Base-by-base conservation (phyloP, 306 rosid species). In the Casuarina cunninghamiana region DNA sequence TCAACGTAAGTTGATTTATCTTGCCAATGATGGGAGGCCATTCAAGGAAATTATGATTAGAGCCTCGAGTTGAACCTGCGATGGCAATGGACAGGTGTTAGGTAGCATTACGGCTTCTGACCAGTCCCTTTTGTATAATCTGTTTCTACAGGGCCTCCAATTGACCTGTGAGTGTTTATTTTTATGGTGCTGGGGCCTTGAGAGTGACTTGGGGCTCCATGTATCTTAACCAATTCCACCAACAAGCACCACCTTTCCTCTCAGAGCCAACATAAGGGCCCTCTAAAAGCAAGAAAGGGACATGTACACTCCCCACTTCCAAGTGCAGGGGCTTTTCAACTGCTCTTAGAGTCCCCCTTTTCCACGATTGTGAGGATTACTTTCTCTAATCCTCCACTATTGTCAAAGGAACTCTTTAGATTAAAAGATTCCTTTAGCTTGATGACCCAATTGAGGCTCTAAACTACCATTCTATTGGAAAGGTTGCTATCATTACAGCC, bases 281-380 rank as follows among this genome's bases (percentile, higher is more conserved):
- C 88, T 71, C 74, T 81, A 26, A 60, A 85, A 83, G 49, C 80
- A 81, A 75, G 80, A 76, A 68, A 83, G 72, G 75, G 46, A 43
- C 68, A 41, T 72, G 81, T 79, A 50, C 85, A 63, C 53, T 83
- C 73, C 71, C 84, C 87, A 74, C 61, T 37, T 82, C 80, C 3
- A 84, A 82, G 84, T 80, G 87, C 81, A 68, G 10, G 63, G 58
- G 43, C 76, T 69, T 84, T 82, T 85, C 89, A 72, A 79, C 84
- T 62, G 72, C 86, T 76, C 77, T 82, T 73, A 43, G 69, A 78
- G 75, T 83, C 75, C 70, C 84, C 69, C 80, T 79, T 76, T 80
- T 50, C 85, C 83, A 66, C 72, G 80, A 79, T 72, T 77, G 53
- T 67, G 0, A 76, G 73, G 55, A 84, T 75, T 78, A 21, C 71